A percentile compares a stretch with the other conserved stretches of the same genome.
Evolutionary conservation across 1,139 yeast species (phyloP).

Genomic region (Trichomonascaceae sp.): DNA sequence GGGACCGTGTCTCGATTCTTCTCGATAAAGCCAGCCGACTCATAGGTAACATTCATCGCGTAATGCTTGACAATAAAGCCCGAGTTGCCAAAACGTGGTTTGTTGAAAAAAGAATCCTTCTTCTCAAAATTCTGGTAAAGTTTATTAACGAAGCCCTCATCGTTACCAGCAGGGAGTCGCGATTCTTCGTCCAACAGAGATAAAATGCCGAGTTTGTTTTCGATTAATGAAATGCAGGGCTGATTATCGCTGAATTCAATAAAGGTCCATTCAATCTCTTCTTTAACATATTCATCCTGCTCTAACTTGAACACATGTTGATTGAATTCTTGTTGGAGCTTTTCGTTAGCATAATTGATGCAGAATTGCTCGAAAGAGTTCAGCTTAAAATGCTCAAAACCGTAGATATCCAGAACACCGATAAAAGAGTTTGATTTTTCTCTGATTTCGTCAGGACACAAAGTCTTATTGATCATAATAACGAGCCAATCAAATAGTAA

Average conservation of each 20-base stretch:
- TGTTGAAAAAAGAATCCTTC: conserved; percentile 77
- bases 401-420: conserved; percentile 96
- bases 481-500: conserved; percentile 96
- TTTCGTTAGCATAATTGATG: conserved; percentile 95
- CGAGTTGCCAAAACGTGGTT: conserved; percentile 90
- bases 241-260: conserved; percentile 96
- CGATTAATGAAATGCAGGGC: conserved; percentile 92
- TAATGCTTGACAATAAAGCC: conserved; percentile 89
- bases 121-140: conserved; percentile 81
- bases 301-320: conserved; percentile 96
- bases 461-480: conserved; percentile 68
- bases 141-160: conserved; percentile 87
- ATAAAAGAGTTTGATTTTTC: conserved; percentile 64
- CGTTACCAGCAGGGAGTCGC: conserved; percentile 89
- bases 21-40: conserved; percentile 91
- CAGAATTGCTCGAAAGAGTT: conserved; percentile 97
- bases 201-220: conserved; percentile 80
- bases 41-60: conserved; percentile 91
- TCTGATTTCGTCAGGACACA: conserved; percentile 66
- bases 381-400: conserved; percentile 90
- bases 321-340: conserved; percentile 93
- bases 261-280: conserved; percentile 94
- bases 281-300: conserved; percentile 89
- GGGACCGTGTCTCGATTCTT: conserved; percentile 97
- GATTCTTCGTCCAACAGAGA: conserved; percentile 93